Conservation (phyloP, 495 filamentous ascomycete species). For the Astrocystis sublimbata region DNA sequence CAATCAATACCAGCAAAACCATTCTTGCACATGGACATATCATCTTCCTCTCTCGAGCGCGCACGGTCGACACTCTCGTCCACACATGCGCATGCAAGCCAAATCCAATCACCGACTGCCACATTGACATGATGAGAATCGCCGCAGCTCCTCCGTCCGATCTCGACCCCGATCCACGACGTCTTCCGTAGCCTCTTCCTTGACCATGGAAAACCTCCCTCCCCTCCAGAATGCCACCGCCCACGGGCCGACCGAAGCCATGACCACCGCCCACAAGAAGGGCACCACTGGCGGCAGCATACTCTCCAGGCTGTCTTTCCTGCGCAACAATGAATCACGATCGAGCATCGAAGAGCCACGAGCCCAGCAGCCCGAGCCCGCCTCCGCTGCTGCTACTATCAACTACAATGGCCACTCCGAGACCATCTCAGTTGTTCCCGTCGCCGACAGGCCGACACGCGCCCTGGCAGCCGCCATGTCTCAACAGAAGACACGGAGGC, state of each 20-base stretch:
- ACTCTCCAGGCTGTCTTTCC: constrained; percentile 61
- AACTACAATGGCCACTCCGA: background rate
- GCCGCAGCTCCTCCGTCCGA: constrained; percentile 14
- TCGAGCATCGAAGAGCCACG: constrained; percentile 43
- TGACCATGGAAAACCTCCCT: constrained; percentile 29
- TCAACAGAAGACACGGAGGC: constrained; percentile 70
- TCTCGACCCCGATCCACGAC: constrained; percentile 22
- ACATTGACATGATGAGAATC: constrained; percentile 26
- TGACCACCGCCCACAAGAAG: constrained; percentile 55
- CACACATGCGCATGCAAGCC: background rate
- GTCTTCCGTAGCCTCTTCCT: constrained; percentile 2
- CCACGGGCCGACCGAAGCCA: constrained; percentile 24
- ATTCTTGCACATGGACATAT: background rate
- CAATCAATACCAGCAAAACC: background rate
- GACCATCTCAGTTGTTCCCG: background rate
- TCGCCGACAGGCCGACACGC: constrained; percentile 35
- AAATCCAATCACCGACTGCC: constrained; percentile 11
- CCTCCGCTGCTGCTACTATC: background rate
- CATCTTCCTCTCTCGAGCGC: background rate
- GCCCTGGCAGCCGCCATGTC: constrained; percentile 51
- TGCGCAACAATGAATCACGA: constrained; percentile 53
- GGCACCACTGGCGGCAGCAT: constrained; percentile 63
- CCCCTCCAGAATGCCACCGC: constrained; percentile 20
- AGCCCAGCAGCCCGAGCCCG: constrained; percentile 29
- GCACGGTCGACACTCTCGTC: background rate